Conservation (phyloP, 768 basidiomycete species). For the Myochromella boudieri region DNA sequence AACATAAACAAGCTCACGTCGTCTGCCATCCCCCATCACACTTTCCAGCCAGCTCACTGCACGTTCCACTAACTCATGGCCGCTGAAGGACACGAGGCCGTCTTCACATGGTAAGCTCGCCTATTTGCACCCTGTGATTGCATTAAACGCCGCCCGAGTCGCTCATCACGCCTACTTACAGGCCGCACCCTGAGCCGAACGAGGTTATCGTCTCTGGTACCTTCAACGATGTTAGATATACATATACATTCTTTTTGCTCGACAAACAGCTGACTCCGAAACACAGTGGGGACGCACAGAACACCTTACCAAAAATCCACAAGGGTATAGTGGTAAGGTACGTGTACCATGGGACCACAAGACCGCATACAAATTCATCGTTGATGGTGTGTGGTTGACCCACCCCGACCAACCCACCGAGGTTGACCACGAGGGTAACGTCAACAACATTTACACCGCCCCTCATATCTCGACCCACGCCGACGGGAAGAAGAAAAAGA, state of each 20-base stretch:
- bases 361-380: constrained; percentile 76
- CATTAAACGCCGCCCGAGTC: too few species aligned
- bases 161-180: constrained; percentile 27
- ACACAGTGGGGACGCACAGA: constrained; percentile 62
- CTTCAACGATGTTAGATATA: constrained; percentile 66
- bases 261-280: constrained; percentile 14
- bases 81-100: constrained; percentile 38
- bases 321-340: constrained; percentile 56
- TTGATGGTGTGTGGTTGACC: constrained; percentile 68
- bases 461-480: constrained; percentile 22
- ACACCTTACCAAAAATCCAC: constrained; percentile 48
- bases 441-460: constrained; percentile 65
- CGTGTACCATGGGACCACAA: constrained; percentile 62
- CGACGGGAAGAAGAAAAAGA: constrained; percentile 3
- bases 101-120: constrained; percentile 48
- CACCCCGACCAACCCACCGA: constrained; percentile 58
- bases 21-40: too few species aligned
- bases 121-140: neutral
- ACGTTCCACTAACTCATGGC: constrained; percentile 15
- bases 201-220: constrained; percentile 72
- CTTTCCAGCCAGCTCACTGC: too few species aligned
- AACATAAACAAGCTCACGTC: too few species aligned
- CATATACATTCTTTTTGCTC: constrained; percentile 7
- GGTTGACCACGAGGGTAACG: constrained; percentile 58
- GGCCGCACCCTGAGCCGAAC: constrained; percentile 58